Base-by-base conservation (phyloP, 345 rosid genomes). In the Populus pruinosa region DNA sequence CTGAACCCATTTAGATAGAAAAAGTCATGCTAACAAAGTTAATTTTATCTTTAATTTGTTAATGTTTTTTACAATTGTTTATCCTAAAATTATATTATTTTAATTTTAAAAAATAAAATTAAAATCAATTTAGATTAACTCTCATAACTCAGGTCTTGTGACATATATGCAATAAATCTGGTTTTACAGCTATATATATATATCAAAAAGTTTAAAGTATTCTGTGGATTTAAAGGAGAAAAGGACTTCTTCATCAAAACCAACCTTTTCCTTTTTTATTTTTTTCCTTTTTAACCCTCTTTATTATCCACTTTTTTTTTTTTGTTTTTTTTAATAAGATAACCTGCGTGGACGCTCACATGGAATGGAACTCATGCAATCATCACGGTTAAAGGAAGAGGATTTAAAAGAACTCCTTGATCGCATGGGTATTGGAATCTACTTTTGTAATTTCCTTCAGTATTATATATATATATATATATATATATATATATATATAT, bases 351-450 rank as follows among this genome's bases (percentile, higher is more conserved):
- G 23, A 36, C 25, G 16, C 39, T 76, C 89, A 87, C 87, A 78
- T 85, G 87, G 82, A 59, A 53, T 73, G 79, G 77, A 79, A 78
- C 82, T 78, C 77, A 73, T 70, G 83, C 80, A 80, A 85, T 85
- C 84, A 85, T 87, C 80, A 79, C 82, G 44, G 74, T 72, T 69
- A 80, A 61, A 49, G 53, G 43, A 47, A 23, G 75, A 82, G 33
- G 64, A 36, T 64, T 35, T 67, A 55, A 64, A 77, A 35, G 21
- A 77, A 35, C 38, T 61, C 80, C 73, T 77, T 63, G 25, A 79
- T 81, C 85, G 79, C 86, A 87, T 81, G 90, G 62, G 69, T 61
- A n/a, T 39, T 65, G 78, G 85, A 80, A 82, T 77, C 87, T 72
- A 59, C 56, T 62, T 61, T 59, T 3, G 36, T 29, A 47, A 23